Base-by-base conservation (phyloP, 2,329 filamentous ascomycete species). In the Furcasterigmium sp. region DNA sequence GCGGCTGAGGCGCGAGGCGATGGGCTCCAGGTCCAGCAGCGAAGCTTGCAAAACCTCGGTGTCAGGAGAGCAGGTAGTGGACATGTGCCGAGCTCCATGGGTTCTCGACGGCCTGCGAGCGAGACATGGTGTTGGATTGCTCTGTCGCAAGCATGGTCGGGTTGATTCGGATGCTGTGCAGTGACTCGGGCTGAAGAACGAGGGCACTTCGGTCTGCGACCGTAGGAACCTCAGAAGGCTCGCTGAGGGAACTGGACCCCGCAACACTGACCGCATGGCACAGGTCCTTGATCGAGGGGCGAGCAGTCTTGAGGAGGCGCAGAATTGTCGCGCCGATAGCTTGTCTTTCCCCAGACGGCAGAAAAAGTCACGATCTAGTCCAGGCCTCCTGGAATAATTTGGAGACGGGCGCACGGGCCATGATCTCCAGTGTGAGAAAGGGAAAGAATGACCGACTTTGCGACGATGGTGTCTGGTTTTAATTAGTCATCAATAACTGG, bases 141-240 rank as follows among this genome's bases (percentile, higher is more conserved):
- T 39, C 26, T 20, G 38, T 29, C 25, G 18, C 4, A 28, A 8
- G 30, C 20, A 29, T 14, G 39, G 34, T 18, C 45, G 47, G n/a
- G n/a, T 30, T 19, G 37, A 20, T 15, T 32, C 21, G 5, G 40
- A 20, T 28, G 36, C 41, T 14, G 40, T 34, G 39, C 39, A 42
- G 20, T 60, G 56, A 54, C 66, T 70, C 42, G 66, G 58, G 43
- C 58, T 67, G 60, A 76, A 73, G 54, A 78, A 75, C 49, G 65
- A 69, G 37, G 76, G 57, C 43, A 70, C 70, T 53, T 85, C 76
- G 51, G 85, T 80, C 61, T 91, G 87, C 42, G 72, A 78, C 52
- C 80, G 82, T 50, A 93, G 73, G 61, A 87, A 91, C 52, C 81
- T 82, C 49, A 93, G 71, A 17, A 91, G 76, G 46, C 62, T 68